These are phyloP conservation scores for Isochrysis galbana DNA, from an alignment of 78 protist species.

Conservation along the genomic window DNA sequence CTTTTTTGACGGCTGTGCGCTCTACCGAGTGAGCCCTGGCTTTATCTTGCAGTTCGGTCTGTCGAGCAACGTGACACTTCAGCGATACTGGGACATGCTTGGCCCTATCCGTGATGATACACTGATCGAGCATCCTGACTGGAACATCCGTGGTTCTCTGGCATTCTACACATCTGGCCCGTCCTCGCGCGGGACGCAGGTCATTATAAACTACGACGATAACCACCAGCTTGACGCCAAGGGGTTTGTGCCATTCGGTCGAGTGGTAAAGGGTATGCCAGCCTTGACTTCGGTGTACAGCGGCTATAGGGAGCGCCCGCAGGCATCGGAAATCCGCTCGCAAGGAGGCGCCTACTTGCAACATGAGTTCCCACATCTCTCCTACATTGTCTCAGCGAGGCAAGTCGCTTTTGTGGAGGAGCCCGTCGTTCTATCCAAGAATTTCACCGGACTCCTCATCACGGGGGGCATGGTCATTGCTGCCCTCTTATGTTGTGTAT, in stretches of 20 bases:
- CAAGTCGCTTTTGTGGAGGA: conserved; percentile 21
- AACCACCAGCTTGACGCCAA: conserved; percentile 21
- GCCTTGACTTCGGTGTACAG: not conserved
- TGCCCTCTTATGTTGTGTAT: not conserved
- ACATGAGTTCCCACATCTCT: not conserved
- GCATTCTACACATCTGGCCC: conserved; percentile 3
- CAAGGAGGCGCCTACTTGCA: not conserved
- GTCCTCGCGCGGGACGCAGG: conserved; percentile 32
- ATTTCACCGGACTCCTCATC: not conserved
- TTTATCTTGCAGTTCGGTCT: conserved; percentile 40
- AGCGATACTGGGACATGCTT: not conserved
- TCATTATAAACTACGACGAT: conserved; percentile 41
- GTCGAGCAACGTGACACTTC: not conserved
- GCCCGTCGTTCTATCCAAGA: not conserved
- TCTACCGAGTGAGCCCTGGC: conserved; percentile 35
- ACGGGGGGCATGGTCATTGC: not conserved
- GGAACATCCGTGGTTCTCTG: conserved; percentile 33
- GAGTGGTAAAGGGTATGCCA: not conserved
- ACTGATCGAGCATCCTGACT: not conserved
- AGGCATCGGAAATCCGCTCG: not conserved
- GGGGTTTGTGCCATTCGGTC: conserved; percentile 41
- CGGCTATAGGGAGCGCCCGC: not conserved
- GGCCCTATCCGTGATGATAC: not conserved
- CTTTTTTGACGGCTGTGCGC: conserved; percentile 12
- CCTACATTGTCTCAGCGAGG: not conserved